Base-by-base conservation (phyloP, 2,329 filamentous ascomycete species). In the Xylariaceae sp. region DNA sequence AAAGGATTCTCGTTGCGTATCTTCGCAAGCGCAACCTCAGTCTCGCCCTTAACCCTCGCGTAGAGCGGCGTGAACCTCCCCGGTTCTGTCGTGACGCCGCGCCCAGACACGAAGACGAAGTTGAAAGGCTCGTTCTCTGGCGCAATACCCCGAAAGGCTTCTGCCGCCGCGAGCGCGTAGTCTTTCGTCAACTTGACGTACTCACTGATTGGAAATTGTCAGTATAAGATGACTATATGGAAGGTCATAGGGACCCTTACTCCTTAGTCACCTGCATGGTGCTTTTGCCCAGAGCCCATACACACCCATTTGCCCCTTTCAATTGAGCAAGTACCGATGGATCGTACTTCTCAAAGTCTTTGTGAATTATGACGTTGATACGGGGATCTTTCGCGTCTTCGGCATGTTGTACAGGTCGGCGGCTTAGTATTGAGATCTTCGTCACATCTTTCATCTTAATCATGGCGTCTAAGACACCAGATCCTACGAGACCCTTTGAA, bases 211-310 rank as follows among this genome's bases (percentile, higher is more conserved):
- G 14, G 0, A 22, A 17, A 6, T n/a, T n/a, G 32, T 21, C 17
- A 23, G 12, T 5, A 6, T 23, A n/a, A 5, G 17, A 35, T 19
- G 34, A 6, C 17, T 6, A 35, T n/a, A 2, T 25, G n/a, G 8
- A 27, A 49, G 32, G 25, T 23, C 6, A 5, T 19, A 27, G 33
- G 12, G 14, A 53, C 74, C n/a, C n/a, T 49, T 57, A 83, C 75
- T 83, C 78, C 49, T 77, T 79, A 45, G 60, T 60, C 6, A 87
- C 83, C 33, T 74, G 67, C 10, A 64, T 79, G 56, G 82, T 76
- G 49, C 77, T 81, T 38, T 83, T 80, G 0, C 86, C 86, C 37
- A 85, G 70, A 0, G 86, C 85, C 86, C 86, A 91, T 1, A 90
- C 82, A 48, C 81, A 85, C 2, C 82, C 85, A 6, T 75, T 68